Evolutionary conservation across 106 monocot species (phyloP), one percentile per base, ranked within the genome.

Genomic region (Dendrobium officinale): DNA sequence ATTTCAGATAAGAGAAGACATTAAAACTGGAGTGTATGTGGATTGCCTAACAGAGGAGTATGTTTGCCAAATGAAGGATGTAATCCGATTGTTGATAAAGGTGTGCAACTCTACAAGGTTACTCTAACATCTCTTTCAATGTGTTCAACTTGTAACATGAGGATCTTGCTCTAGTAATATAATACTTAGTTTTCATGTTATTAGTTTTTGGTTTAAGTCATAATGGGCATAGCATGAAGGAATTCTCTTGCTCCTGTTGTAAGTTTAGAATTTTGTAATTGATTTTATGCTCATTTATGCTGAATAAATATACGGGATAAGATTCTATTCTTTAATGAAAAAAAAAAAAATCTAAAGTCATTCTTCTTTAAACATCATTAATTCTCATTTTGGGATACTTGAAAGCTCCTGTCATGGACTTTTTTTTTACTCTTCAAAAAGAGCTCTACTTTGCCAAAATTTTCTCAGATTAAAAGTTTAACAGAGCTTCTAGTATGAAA

Each of bases 1-100:
- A 15, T 87, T 80, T 54, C 85, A 99, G 99, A 91, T 99, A 47
- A 95, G 99, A 70, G 95, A 99, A 84, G 99, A 99, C 89, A 89
- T 90, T 75, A 87, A 81, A 86, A 87, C 86, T 81, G 99, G 95
- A 80, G 89, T 99, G 54, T 99, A 95, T 79, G 99, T 99, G 68
- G 95, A 99, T 31, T 91, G 79, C 75, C 89, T 99, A 27, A 90
- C 93, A 41, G 95, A 95, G 80, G 93, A 91, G 81, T 84, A 86
- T 81, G 95, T 91, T 3, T 91, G 72, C 80, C 78, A 91, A 56
- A 74, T 84, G 80, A 93, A 91, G 78, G 99, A 99, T 86, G 91
- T 95, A 48, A 87, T 78, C 29, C 87, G 87, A n/a, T 77, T 99
- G 43, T 77, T 99, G 67, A 84, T 82, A 16, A 99, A 99, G 99